Evolutionary conservation across 1,284 basidiomycete genomes (phyloP), one percentile per base, ranked within the genome.

Genomic region (Vanrija humicola): DNA sequence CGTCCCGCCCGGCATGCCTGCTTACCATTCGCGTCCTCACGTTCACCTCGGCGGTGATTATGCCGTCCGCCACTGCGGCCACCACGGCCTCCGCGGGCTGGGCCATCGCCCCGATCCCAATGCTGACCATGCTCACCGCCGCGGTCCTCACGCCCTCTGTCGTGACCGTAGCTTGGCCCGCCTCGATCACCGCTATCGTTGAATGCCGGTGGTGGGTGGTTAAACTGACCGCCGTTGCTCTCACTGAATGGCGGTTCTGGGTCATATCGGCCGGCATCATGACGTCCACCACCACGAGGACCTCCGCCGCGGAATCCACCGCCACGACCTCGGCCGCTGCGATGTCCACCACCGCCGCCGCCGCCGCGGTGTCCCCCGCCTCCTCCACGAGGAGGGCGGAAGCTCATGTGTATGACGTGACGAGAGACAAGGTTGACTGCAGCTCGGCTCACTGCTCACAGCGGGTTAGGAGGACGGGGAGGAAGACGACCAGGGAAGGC

Each of bases 61-160:
- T 28, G 28, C 68, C 71, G 76, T 69, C 70, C 79, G 72, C 73
- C 68, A 64, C 79, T 79, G 61, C 81, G 79, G 70, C 79, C 80
- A 61, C 78, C 80, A 64, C 78, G 80, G 65, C 83, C 81, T 66
- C 82, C 80, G 71, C 78, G 80, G 65, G 73, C 70, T 63, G 76
- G 52, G 21, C 47, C 16, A 18, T 47, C 44, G 8, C 38, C 50
- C 28, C 58, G 25, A 5, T 38, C 54, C 34, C 66, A 50, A 12
- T 15, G 34, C 34, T 34, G 34, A 34, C 34, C 34, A 34, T 34
- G 12, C 80, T 72, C 81, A 65, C 73, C 70, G 63, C 76, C 54
- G 23, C 47, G 18, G 21, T 47, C 44, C 9, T 42, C 50, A 34
- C 58, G 25, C 6, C 38, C 54, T 38, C 66, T 48, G 34, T 34